A percentile compares a stretch with the other conserved stretches of the same genome.
These are phyloP conservation scores for Obba rivulosa DNA, from an alignment of 768 basidiomycete species.

Conservation along the genomic window DNA sequence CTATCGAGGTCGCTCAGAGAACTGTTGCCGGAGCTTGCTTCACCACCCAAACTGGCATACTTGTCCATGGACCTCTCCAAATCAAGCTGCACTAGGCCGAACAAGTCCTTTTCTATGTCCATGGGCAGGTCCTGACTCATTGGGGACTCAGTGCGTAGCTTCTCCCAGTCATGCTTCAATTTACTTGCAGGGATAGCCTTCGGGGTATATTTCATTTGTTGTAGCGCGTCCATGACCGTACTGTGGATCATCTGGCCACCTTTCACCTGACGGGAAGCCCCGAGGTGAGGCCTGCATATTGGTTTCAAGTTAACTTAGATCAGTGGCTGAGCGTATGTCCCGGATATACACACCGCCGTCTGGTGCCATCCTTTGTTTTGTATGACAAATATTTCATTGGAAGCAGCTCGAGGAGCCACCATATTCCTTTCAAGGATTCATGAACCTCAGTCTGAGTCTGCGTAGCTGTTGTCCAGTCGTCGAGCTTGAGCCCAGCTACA, in stretches of 20 bases:
- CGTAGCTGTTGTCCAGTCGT: not conserved
- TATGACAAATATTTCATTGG: not conserved
- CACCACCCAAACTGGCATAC: too few relatives aligned
- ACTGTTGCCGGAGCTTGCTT: too few relatives aligned
- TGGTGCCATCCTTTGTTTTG: not conserved
- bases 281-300: not conserved
- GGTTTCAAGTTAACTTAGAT: too few relatives aligned
- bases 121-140: too few relatives aligned
- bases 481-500: not conserved
- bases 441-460: not conserved
- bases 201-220: too few relatives aligned
- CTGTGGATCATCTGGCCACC: conserved; percentile 3
- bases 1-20: too few relatives aligned
- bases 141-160: too few relatives aligned
- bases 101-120: too few relatives aligned
- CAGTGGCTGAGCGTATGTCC: not conserved
- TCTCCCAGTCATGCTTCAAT: too few relatives aligned
- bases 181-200: too few relatives aligned
- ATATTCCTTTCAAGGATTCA: not conserved
- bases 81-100: too few relatives aligned
- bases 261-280: not conserved
- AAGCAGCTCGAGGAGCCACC: not conserved
- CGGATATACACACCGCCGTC: not conserved
- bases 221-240: not conserved
- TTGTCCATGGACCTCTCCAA: too few relatives aligned